Evolutionary conservation across 768 basidiomycete genomes (phyloP), one percentile per base, ranked within the genome.

Genomic region (Nidularia sp.): DNA sequence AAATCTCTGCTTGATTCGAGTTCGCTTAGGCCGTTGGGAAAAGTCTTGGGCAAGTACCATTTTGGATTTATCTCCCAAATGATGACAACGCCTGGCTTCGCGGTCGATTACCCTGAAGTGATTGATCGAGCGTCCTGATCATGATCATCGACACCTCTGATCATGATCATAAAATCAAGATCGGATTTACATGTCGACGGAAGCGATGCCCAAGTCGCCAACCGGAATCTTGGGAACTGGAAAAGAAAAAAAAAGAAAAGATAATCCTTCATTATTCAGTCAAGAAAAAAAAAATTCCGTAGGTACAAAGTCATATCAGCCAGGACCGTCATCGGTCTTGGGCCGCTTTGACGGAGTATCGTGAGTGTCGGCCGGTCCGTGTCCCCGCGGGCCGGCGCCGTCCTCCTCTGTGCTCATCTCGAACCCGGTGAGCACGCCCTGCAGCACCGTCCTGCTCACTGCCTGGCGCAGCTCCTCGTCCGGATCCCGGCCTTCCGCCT

Each of bases 391-490:
- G 55, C 41, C 10, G n/a, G 50, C 50, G 33, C 53, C 56, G 36
- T 60, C 61, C 35, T 59, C 58, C 12, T 47, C 55, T n/a, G 54
- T 41, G 39, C 39, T 57, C 67, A 87, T 73, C 10, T 76, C 72
- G 60, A 77, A 84, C 3, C 90, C 89, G 12, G 80, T 74, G 9
- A 75, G 62, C 45, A 90, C 71, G 41, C 89, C 85, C 59, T 85
- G 75, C 34, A 90, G 66, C 46, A 95, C 86, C 12, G 84, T 80
- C 59, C 74, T 67, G 35, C 80, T 68, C 45, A 93, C 90, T 8
- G 79, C 77, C 50, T 72, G 72, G 47, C 81, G 72, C 49, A 93
- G 74, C 60, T 85, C 80, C 29, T 80, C 79, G 18, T 91, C 86
- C 34, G 83, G 85, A 65, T 90, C 81, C 32, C 74, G 70, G 5